Conservation (phyloP, 352 stramenopile species). For the Globisporangium nodosum region DNA sequence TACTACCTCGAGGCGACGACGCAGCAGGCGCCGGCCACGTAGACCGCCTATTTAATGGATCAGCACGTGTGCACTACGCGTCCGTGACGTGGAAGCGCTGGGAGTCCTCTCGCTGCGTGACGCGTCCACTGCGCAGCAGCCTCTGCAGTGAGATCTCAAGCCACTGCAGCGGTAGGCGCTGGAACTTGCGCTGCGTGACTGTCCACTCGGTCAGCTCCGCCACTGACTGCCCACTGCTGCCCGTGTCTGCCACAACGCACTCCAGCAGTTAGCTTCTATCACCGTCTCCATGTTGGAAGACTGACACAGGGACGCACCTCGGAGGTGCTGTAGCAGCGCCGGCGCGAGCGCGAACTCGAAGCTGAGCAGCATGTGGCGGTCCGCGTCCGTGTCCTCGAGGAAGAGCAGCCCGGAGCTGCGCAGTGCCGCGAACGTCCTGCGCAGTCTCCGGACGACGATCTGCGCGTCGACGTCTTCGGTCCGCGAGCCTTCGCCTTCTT, state of each 20-base stretch:
- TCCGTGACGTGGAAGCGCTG: slow-evolving; percentile 23
- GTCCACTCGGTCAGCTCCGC: slow-evolving; percentile 44
- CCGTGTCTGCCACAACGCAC: not conserved
- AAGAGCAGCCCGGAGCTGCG: slow-evolving; percentile 42
- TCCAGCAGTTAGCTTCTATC: not conserved
- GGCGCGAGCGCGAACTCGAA: slow-evolving; percentile 40
- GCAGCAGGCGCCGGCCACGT: slow-evolving; percentile 1
- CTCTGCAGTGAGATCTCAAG: slow-evolving; percentile 33
- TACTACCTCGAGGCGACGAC: slow-evolving; percentile 71
- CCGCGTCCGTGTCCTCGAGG: slow-evolving; percentile 43
- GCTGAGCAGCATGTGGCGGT: slow-evolving; percentile 54
- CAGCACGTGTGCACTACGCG: not conserved
- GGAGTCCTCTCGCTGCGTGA: slow-evolving; percentile 29
- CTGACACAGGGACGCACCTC: slow-evolving; percentile 19
- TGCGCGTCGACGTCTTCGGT: not conserved
- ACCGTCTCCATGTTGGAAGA: not conserved
- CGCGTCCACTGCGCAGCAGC: slow-evolving; percentile 20
- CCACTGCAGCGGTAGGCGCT: slow-evolving; percentile 43
- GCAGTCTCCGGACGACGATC: slow-evolving; percentile 13
- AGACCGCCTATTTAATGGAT: slow-evolving; percentile 4
- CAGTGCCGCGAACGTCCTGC: slow-evolving; percentile 38
- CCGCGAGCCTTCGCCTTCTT: too few relatives aligned
- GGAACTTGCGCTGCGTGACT: slow-evolving; percentile 40
- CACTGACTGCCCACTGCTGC: slow-evolving; percentile 17
- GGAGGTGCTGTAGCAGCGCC: slow-evolving; percentile 30